phyloP scores from a whole-genome alignment of 73 alveolate species.

The Paramecium primaurelia region DNA sequence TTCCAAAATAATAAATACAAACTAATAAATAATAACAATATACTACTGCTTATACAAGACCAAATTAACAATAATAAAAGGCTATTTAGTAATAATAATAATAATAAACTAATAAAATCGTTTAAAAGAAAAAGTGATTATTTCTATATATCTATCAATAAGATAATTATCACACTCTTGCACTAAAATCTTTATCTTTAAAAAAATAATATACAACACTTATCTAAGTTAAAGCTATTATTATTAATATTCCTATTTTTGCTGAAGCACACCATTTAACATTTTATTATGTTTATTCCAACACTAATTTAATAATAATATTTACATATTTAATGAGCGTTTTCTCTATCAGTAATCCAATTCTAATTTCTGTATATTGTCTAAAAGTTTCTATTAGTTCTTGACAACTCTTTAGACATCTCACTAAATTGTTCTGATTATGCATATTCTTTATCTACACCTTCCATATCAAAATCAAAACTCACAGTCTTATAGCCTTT shows the following conservation, averaged over 20 bases:
- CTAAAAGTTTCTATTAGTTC: not conserved
- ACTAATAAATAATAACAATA: not conserved
- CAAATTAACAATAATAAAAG: not conserved
- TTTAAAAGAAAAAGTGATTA: not conserved
- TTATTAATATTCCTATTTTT: not conserved
- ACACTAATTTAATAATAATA: not conserved
- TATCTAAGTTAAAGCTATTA: not conserved
- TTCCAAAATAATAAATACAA: not conserved
- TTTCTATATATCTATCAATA: not conserved
- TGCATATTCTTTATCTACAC: slow-evolving; percentile 49
- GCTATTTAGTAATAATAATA: not conserved
- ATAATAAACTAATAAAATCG: not conserved
- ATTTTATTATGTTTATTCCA: not conserved
- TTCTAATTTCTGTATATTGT: slow-evolving; percentile 2
- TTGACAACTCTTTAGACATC: not conserved
- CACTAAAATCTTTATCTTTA: slow-evolving; percentile 14
- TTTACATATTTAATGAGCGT: not conserved
- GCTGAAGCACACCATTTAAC: slow-evolving; percentile 7
- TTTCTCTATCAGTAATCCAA: not conserved
- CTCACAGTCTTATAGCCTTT: slow-evolving; percentile 24
- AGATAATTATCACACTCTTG: not conserved
- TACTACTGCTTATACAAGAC: not conserved
- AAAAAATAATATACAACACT: not conserved
- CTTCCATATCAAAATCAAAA: slow-evolving; percentile 38
- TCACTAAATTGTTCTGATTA: not conserved